Percentiles rank a stretch among this genome's conserved stretches.
These are phyloP conservation scores for Eutrema heterophyllum DNA, from an alignment of 345 rosid species.

Conservation along the genomic window DNA sequence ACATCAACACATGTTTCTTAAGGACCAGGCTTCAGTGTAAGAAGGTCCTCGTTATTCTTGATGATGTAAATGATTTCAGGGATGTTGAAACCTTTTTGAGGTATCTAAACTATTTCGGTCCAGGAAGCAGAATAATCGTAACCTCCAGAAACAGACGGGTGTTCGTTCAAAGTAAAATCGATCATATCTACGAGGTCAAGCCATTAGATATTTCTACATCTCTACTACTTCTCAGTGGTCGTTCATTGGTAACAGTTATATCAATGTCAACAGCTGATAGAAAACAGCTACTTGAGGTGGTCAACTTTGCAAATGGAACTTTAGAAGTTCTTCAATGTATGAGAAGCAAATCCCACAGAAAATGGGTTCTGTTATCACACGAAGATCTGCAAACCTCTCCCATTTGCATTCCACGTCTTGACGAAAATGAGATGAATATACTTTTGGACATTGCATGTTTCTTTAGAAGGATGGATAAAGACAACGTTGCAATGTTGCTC, in stretches of 20 bases:
- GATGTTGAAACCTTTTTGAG: conserved; percentile 12
- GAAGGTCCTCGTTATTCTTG: conserved; percentile 22
- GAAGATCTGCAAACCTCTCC: neutral
- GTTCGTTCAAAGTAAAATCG: neutral
- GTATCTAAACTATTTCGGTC: conserved; percentile 9
- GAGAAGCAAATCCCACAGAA: neutral
- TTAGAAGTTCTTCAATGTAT: conserved; percentile 8
- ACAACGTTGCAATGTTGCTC: conserved; percentile 12
- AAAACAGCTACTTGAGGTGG: neutral
- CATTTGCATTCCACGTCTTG: conserved; percentile 12
- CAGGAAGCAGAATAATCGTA: conserved; percentile 24
- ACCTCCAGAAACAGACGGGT: conserved; percentile 19
- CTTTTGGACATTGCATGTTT: conserved; percentile 37
- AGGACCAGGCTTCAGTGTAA: conserved; percentile 2
- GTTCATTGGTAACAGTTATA: too few species aligned
- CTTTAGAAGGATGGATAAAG: conserved; percentile 15
- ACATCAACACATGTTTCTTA: neutral
- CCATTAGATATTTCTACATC: conserved; percentile 6
- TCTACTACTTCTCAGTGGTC: neutral
- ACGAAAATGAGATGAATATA: conserved; percentile 24
- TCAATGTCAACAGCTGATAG: neutral
- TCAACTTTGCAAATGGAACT: conserved; percentile 10
- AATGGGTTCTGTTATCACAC: neutral
- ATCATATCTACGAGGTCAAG: conserved; percentile 22
- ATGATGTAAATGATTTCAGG: conserved; percentile 19